Percentiles rank a stretch among this genome's conserved stretches.
Evolutionary conservation across 176 grass and related monocot species (phyloP).

Genomic region (Canna indica): DNA sequence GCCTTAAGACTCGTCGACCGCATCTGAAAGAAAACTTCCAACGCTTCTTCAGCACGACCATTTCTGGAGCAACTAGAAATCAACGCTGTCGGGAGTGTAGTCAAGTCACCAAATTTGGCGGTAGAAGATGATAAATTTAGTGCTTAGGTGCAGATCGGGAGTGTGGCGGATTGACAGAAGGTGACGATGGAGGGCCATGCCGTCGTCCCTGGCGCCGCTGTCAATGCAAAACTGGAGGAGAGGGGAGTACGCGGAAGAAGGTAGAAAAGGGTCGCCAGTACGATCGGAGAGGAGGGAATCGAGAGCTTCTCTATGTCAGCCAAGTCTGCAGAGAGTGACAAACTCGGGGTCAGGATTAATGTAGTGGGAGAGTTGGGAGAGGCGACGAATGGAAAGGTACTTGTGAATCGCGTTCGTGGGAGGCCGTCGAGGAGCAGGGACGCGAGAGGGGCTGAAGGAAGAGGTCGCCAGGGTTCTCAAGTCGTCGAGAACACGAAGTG

Average conservation of each 20-base stretch:
- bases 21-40: conserved; percentile 47
- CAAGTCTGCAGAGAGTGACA: conserved; percentile 11
- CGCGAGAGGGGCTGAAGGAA: too few species aligned
- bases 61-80: conserved; percentile 53
- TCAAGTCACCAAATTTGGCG: conserved; percentile 27
- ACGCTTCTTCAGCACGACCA: conserved; percentile 29
- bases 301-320: conserved; percentile 17
- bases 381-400: neutral
- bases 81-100: conserved; percentile 57
- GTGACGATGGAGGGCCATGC: conserved; percentile 32
- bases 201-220: conserved; percentile 24
- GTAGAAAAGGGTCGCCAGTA: neutral
- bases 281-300: conserved; percentile 4
- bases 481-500: too few species aligned
- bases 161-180: conserved; percentile 1
- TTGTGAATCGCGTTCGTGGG: conserved; percentile 6
- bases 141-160: conserved; percentile 40
- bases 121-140: conserved; percentile 62
- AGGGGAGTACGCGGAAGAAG: conserved; percentile 29
- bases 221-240: conserved; percentile 52
- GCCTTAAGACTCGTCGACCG: conserved; percentile 9
- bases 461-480: too few species aligned
- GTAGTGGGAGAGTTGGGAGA: neutral
- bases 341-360: neutral
- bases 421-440: too few species aligned